Evolutionary conservation across 2,329 filamentous ascomycete genomes (phyloP).

Genomic region (Chlorencoelia australis): DNA sequence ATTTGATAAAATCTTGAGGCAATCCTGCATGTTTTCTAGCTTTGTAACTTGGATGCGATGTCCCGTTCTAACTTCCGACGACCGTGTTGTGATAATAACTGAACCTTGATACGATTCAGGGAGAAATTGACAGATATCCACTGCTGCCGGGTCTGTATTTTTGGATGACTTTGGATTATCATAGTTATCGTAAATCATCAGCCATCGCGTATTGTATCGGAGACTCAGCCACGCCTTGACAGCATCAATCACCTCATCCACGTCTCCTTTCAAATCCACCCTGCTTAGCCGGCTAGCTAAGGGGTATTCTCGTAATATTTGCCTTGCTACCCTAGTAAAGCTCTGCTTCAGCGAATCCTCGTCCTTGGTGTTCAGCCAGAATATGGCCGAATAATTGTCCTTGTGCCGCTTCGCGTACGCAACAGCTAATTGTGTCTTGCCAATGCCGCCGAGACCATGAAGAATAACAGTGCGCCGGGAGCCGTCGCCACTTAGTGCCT

Average conservation of each 20-base stretch:
- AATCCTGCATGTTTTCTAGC: constrained; percentile 1
- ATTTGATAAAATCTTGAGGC: constrained; percentile 18
- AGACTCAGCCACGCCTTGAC: constrained; percentile 1
- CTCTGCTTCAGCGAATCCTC: constrained; percentile 3
- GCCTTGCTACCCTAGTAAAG: neutral
- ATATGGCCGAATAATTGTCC: constrained; percentile 3
- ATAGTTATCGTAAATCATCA: constrained; percentile 2
- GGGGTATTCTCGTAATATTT: neutral
- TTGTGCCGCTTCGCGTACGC: constrained; percentile 1
- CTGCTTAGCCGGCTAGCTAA: neutral
- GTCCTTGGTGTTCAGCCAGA: constrained; percentile 3
- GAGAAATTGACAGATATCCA: constrained; percentile 1
- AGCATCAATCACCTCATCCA: neutral
- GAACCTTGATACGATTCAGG: constrained; percentile 1
- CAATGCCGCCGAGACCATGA: constrained; percentile 1
- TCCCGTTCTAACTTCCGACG: neutral
- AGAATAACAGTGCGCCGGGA: neutral
- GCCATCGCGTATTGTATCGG: neutral
- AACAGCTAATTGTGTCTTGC: neutral
- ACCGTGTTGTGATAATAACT: constrained; percentile 1
- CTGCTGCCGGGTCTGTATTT: neutral
- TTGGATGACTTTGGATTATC: neutral
- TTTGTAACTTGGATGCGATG: neutral
- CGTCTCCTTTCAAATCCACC: neutral
- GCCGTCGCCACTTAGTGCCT: neutral